A percentile compares a stretch with the other conserved stretches of the same genome.
Conservation (phyloP, 108 stramenopile genomes). For the Nitzschia putrida region DNA sequence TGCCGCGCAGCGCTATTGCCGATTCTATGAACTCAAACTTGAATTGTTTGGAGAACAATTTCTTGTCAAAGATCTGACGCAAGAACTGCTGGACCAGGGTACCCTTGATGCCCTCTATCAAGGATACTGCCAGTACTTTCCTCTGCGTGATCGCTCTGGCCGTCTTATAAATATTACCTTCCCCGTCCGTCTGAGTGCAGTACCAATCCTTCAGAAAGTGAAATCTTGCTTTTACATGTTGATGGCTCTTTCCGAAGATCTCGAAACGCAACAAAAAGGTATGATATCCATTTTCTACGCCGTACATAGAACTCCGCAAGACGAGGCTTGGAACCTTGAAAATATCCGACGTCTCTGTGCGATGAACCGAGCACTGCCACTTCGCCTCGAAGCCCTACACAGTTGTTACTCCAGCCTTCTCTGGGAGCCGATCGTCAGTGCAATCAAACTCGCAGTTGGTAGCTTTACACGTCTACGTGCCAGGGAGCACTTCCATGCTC, state of each 20-base stretch:
- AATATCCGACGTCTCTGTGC: not conserved
- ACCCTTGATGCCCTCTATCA: conserved; percentile 9
- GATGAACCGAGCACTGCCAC: not conserved
- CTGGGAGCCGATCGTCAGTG: not conserved
- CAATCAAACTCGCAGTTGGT: conserved; percentile 5
- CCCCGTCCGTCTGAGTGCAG: not conserved
- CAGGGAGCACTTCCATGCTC: conserved; percentile 6
- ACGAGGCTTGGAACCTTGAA: not conserved
- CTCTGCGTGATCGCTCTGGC: conserved; percentile 28
- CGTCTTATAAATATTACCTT: conserved; percentile 16
- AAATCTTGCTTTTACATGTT: conserved; percentile 1
- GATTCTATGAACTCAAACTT: conserved; percentile 32
- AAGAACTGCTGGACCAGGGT: conserved; percentile 31
- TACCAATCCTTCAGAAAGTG: not conserved
- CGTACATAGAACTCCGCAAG: not conserved
- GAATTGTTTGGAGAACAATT: conserved; percentile 36
- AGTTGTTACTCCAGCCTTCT: conserved; percentile 4
- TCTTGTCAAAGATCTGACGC: conserved; percentile 22
- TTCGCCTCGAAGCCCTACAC: conserved; percentile 17
- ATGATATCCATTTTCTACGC: conserved; percentile 2
- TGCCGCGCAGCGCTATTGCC: conserved; percentile 25
- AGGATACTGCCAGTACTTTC: conserved; percentile 7
- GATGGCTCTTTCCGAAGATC: not conserved
- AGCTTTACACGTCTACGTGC: not conserved
- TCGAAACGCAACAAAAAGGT: conserved; percentile 12